Base-by-base conservation (phyloP, 2,329 filamentous ascomycete species). In the Pseudogymnoascus sp. region DNA sequence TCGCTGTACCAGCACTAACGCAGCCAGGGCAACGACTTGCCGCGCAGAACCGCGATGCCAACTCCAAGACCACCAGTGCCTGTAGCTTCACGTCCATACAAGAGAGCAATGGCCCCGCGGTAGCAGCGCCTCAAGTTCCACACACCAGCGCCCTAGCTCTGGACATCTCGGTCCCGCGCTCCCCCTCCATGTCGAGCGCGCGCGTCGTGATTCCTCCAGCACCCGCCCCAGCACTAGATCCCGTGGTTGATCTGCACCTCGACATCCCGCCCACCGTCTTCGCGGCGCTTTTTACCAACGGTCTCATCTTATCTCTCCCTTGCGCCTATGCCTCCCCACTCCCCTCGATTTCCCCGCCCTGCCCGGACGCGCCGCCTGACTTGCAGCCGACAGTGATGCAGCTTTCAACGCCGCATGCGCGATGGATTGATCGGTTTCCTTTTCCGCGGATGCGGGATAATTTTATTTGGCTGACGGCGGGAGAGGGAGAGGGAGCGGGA, bases 371-470 rank as follows among this genome's bases (percentile, higher is more conserved):
- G 1, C 67, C 67, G 7, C 21, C 35, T 1, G 42, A 62, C 1
- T 50, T 68, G 11, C 62, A 61, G 13, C 67, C 67, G 13, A 63
- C 59, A 2, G 26, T 35, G 6, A 11, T 63, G 15, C 67, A 68
- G 13, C 17, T 64, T 6, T 17, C 59, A 6, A 60, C 35, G 4
- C 63, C 65, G 9, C 67, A 68, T 29, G 63, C 62, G 5, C 62
- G 60, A 19, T 67, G 64, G 56, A 66, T 68, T 21, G 67, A 68
- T 44, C 56, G 66, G 17, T 63, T 68, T n/a, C 67, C 67, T 3
- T 23, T 67, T 5, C 63, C 63, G 4, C 31, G 26, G 3, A 23
- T 68, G 19, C 21, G 67, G 21, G 53, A 67, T 31, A 64, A 59
- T 17, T 62, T 68, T 46, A 68, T 68, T 56, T 29, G 53, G 7